Base-by-base conservation (phyloP, 192 early-diverging fungal species). In the Mortierella antarctica region DNA sequence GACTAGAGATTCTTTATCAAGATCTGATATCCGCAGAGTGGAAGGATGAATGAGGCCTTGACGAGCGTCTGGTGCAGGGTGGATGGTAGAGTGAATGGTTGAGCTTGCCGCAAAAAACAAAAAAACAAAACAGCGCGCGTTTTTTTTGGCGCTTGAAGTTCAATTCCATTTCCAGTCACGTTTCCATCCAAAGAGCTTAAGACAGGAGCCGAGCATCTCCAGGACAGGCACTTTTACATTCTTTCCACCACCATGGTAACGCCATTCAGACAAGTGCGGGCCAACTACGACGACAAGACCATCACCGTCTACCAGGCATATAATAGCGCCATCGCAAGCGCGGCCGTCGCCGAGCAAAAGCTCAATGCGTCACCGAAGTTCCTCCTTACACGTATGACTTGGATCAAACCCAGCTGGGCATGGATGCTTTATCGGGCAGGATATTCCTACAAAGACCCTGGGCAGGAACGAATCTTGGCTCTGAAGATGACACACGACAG, bases 371-470 rank as follows among this genome's bases (percentile, higher is more conserved):
- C 65, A 46, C 64, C 72, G 13, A 71, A 67, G 18, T 86, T 84
- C 77, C 72, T 69, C 31, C 46, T 52, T 50, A 72, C 50, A 41
- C 77, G 85, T 15, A 86, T 84, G 83, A 86, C 85, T 8, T 86
- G 85, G 85, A 82, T 86, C 57, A 86, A 86, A 73, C 65, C 85
- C 55, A 82, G 71, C 53, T 86, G 86, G 59, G 58, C 75, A 58
- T 86, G 85, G 85, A 86, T 86, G 85, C 84, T 86, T 75, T 82
- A 86, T 52, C 83, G 85, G 52, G 65, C 70, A 20, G 85, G 82
- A 61, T 86, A 85, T 85, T 82, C 68, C 49, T 72, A 68, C 20
- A 86, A 86, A 59, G 56, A 57, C 20, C 60, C 83, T 52, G 85
- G 86, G 65, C 74, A 83, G 64, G 50, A 68, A 57, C 62, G 62